These are phyloP conservation scores for Neoarthrinium moseri DNA, from an alignment of 2,329 filamentous ascomycete genomes.

Conservation along the genomic window DNA sequence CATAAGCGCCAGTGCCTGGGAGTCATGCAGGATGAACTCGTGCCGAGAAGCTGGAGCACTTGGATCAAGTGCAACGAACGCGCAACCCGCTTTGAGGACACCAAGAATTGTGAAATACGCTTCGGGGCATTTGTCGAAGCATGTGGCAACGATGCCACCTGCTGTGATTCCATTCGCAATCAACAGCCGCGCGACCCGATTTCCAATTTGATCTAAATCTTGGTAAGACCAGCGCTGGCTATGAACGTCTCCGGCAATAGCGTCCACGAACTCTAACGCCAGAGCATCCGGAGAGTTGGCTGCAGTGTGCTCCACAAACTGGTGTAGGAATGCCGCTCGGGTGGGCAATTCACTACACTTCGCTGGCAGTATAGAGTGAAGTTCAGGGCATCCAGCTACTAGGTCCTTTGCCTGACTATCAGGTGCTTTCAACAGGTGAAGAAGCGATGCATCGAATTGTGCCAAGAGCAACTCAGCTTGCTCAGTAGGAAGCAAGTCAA, in stretches of 20 bases:
- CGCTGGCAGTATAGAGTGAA: slow-evolving; percentile 68
- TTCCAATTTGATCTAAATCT: slow-evolving; percentile 70
- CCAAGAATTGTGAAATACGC: slow-evolving; percentile 81
- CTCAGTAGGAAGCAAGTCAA: slow-evolving; percentile 61
- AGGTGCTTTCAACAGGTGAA: slow-evolving; percentile 53
- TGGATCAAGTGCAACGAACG: slow-evolving; percentile 79
- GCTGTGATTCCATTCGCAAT: slow-evolving; percentile 42
- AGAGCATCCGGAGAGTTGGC: slow-evolving; percentile 51
- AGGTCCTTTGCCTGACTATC: slow-evolving; percentile 39
- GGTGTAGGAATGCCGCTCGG: slow-evolving; percentile 64
- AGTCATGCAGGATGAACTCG: slow-evolving; percentile 75
- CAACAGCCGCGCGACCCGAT: slow-evolving; percentile 69
- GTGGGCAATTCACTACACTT: slow-evolving; percentile 55
- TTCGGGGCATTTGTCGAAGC: slow-evolving; percentile 82
- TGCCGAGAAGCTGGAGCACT: slow-evolving; percentile 71
- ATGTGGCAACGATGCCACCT: slow-evolving; percentile 69
- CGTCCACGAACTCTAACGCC: slow-evolving; percentile 74
- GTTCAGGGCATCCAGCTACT: slow-evolving; percentile 21
- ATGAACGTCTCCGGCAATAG: slow-evolving; percentile 44
- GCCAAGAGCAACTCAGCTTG: slow-evolving; percentile 67
- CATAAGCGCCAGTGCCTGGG: slow-evolving; percentile 62
- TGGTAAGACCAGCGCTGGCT: slow-evolving; percentile 69
- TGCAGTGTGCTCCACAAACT: slow-evolving; percentile 72
- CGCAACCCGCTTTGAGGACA: slow-evolving; percentile 77
- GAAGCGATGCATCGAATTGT: slow-evolving; percentile 71